Conservation (phyloP, 768 basidiomycete species). For the Cubamyces lactineus region DNA sequence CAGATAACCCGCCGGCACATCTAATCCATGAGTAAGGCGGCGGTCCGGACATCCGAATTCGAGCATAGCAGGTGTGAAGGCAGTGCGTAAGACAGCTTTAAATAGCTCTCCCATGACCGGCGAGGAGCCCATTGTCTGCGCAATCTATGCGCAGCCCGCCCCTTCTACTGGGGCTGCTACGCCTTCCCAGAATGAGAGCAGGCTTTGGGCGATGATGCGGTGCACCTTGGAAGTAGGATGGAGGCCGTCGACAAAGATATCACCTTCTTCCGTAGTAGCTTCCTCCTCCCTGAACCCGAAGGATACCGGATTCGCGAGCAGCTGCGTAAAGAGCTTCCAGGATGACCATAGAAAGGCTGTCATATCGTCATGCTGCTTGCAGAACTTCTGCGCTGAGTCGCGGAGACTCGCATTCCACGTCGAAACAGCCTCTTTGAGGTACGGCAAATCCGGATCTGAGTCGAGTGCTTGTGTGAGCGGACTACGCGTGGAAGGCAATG, state of each 20-base stretch:
- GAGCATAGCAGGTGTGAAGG: no score
- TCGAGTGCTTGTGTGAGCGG: no score
- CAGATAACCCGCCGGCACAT: no score
- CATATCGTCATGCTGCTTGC: slow-evolving; percentile 44
- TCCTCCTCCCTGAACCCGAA: slow-evolving; percentile 46
- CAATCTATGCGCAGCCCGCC: neutral
- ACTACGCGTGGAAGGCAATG: no score
- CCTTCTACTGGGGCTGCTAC: neutral
- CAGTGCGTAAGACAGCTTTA: no score
- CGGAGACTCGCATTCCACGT: slow-evolving; percentile 51
- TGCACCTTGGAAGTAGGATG: slow-evolving; percentile 57
- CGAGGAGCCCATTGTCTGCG: no score
- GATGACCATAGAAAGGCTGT: slow-evolving; percentile 56
- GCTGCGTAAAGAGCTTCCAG: slow-evolving; percentile 45
- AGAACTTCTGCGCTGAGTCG: slow-evolving; percentile 40
- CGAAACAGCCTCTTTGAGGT: slow-evolving; percentile 9
- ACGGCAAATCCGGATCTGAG: neutral
- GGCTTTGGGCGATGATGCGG: slow-evolving; percentile 45
- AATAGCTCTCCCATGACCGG: neutral
- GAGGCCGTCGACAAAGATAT: slow-evolving; percentile 53
- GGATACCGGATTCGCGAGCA: slow-evolving; percentile 49
- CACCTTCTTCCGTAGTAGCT: slow-evolving; percentile 37
- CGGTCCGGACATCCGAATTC: no score
- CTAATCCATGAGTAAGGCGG: no score
- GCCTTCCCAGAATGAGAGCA: slow-evolving; percentile 39